A percentile compares a stretch with the other conserved stretches of the same genome.
phyloP scores from a whole-genome alignment of 192 early-diverging fungal species.

The Lunasporangiospora selenospora region DNA sequence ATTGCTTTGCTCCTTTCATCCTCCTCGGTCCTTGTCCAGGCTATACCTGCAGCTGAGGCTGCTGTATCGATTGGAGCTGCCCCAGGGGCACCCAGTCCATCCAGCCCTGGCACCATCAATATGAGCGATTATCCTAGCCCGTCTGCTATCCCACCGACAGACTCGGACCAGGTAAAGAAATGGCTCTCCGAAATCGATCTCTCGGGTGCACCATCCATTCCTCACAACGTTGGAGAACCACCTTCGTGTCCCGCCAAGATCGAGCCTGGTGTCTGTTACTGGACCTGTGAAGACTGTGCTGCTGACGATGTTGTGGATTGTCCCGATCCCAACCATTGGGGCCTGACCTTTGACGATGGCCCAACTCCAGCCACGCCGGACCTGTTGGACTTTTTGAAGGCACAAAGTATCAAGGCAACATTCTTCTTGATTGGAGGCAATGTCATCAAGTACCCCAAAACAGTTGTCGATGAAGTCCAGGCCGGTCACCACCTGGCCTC shows the following conservation, averaged over 20 bases:
- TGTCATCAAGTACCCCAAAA: constrained; percentile 52
- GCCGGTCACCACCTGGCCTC: constrained; percentile 30
- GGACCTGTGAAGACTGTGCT: constrained; percentile 53
- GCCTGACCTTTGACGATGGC: constrained; percentile 73
- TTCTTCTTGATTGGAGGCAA: constrained; percentile 72
- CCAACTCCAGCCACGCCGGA: constrained; percentile 55
- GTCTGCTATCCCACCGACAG: background rate
- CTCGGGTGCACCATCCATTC: constrained; percentile 7
- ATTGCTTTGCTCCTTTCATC: too few relatives aligned
- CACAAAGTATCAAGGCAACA: constrained; percentile 59
- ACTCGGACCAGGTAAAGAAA: constrained; percentile 13
- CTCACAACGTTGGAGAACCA: constrained; percentile 8
- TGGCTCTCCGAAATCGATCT: constrained; percentile 39
- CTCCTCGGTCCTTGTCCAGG: too few relatives aligned
- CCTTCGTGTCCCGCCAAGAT: constrained; percentile 8
- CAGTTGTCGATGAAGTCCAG: constrained; percentile 1
- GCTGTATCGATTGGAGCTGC: too few relatives aligned
- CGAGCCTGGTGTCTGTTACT: constrained; percentile 36
- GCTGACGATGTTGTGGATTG: constrained; percentile 51
- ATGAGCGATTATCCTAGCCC: background rate
- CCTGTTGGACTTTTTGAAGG: constrained; percentile 53
- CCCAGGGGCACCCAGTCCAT: too few relatives aligned
- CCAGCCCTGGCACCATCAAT: background rate
- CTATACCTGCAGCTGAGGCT: too few relatives aligned
- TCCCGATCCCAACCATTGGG: constrained; percentile 52